Conservation (phyloP, 345 rosid genomes). For the Salix viminalis region DNA sequence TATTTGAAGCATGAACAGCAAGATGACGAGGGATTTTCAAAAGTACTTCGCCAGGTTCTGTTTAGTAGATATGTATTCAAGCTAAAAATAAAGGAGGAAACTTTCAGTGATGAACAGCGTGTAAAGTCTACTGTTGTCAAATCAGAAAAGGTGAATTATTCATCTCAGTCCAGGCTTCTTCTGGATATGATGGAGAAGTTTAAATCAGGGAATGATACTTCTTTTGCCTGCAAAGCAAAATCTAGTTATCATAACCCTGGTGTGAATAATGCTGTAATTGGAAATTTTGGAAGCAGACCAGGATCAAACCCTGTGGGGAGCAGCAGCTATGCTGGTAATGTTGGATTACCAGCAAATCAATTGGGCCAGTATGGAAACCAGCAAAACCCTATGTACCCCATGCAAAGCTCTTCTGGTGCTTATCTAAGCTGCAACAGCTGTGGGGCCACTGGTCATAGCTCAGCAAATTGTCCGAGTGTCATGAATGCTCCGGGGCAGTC, state of each 20-base stretch:
- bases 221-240: conserved; percentile 31
- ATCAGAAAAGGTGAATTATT: conserved; percentile 61
- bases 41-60: conserved; percentile 55
- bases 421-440: conserved; percentile 45
- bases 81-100: conserved; percentile 91
- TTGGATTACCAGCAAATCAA: conserved; percentile 37
- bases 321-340: conserved; percentile 15
- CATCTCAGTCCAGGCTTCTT: conserved; percentile 57
- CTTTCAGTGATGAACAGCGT: conserved; percentile 78
- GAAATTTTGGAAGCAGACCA: conserved; percentile 30
- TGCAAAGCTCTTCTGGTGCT: conserved; percentile 14
- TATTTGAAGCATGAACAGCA: conserved; percentile 52
- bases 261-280: conserved; percentile 20
- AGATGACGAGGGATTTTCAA: conserved; percentile 66
- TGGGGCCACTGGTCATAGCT: conserved; percentile 60
- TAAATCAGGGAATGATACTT: conserved; percentile 34
- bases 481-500: conserved; percentile 50
- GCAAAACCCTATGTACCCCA: conserved; percentile 28
- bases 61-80: conserved; percentile 66
- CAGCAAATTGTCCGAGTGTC: conserved; percentile 65
- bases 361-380: conserved; percentile 47
- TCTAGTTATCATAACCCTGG: conserved; percentile 23
- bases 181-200: conserved; percentile 55
- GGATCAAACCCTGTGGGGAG: conserved; percentile 18
- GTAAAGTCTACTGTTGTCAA: conserved; percentile 76